Percentiles rank a stretch among this genome's conserved stretches.
phyloP scores from a whole-genome alignment of 495 filamentous ascomycete genomes.

The Hypoxylon fuscum region DNA sequence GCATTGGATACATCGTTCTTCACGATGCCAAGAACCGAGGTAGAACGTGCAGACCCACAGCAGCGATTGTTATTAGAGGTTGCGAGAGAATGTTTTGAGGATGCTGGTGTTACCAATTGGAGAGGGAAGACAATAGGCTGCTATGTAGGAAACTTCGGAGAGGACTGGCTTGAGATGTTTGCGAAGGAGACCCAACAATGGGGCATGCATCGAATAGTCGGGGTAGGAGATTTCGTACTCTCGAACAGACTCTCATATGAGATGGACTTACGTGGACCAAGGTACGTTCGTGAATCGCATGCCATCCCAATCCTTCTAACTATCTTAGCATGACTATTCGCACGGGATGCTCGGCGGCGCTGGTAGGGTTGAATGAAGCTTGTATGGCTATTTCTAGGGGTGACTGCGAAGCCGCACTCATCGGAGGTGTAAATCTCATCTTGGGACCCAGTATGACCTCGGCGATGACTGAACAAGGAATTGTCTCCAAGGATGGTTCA shows the following conservation, averaged over 20 bases:
- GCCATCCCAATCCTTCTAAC: conserved; percentile 11
- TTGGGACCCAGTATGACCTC: conserved; percentile 45
- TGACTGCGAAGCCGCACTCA: conserved; percentile 53
- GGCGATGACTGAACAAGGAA: conserved; percentile 42
- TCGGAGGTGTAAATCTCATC: conserved; percentile 55
- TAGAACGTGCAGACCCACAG: conserved; percentile 60
- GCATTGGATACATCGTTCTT: conserved; percentile 51
- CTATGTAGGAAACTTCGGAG: conserved; percentile 58
- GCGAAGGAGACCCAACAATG: conserved; percentile 32
- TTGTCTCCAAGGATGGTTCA: conserved; percentile 45
- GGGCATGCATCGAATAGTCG: conserved; percentile 30
- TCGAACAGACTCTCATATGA: conserved; percentile 62
- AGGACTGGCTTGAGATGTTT: conserved; percentile 46
- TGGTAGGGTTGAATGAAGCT: conserved; percentile 62
- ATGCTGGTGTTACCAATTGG: conserved; percentile 56
- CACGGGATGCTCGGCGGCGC: conserved; percentile 63
- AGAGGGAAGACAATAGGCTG: conserved; percentile 55
- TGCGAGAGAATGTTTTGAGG: conserved; percentile 55
- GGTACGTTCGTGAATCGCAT: conserved; percentile 8
- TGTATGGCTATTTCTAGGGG: conserved; percentile 51
- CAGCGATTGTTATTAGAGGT: conserved; percentile 62
- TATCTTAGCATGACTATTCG: conserved; percentile 49
- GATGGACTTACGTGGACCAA: conserved; percentile 46
- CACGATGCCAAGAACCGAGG: conserved; percentile 52
- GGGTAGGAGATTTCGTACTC: conserved; percentile 53